A percentile compares a stretch with the other conserved stretches of the same genome.
These are phyloP conservation scores for Ustilago lituana DNA, from an alignment of 1,284 basidiomycete species.

Conservation along the genomic window DNA sequence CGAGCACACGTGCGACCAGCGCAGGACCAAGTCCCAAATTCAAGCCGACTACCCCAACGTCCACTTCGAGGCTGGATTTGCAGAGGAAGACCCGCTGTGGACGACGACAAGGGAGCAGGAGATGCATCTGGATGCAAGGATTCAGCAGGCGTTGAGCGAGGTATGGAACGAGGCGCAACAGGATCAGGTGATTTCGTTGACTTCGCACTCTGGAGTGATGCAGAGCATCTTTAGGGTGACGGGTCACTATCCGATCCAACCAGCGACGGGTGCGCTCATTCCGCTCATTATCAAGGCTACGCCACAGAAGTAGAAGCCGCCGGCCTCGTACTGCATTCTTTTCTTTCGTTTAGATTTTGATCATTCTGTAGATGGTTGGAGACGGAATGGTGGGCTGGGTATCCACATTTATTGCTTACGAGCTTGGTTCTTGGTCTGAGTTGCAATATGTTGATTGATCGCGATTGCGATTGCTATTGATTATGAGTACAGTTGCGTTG, in stretches of 20 bases:
- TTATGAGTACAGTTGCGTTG: too few species aligned
- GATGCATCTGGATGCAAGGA: conserved; percentile 22
- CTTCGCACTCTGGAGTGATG: conserved; percentile 53
- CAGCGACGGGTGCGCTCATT: conserved; percentile 42
- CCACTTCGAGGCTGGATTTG: conserved; percentile 29
- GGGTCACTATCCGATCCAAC: conserved; percentile 37
- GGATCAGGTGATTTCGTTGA: conserved; percentile 40
- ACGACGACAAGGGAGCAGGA: conserved; percentile 25
- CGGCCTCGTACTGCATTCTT: too few species aligned
- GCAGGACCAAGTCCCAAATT: conserved; percentile 26
- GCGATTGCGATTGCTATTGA: too few species aligned
- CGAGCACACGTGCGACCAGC: conserved; percentile 52
- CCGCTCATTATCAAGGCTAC: conserved; percentile 54
- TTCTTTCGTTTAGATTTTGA: too few species aligned
- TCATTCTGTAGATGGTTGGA: too few species aligned
- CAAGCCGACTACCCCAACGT: conserved; percentile 31
- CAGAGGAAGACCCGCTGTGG: conserved; percentile 30
- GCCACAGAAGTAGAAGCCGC: conserved; percentile 16
- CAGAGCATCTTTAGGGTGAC: conserved; percentile 38
- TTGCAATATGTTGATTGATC: too few species aligned
- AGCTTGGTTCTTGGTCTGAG: too few species aligned
- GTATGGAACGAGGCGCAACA: conserved; percentile 30
- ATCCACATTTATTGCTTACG: too few species aligned
- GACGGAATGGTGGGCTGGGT: too few species aligned
- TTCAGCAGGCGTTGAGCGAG: conserved; percentile 30